Conservation (phyloP, 2,329 filamentous ascomycete genomes). For the Neonectria ditissima region DNA sequence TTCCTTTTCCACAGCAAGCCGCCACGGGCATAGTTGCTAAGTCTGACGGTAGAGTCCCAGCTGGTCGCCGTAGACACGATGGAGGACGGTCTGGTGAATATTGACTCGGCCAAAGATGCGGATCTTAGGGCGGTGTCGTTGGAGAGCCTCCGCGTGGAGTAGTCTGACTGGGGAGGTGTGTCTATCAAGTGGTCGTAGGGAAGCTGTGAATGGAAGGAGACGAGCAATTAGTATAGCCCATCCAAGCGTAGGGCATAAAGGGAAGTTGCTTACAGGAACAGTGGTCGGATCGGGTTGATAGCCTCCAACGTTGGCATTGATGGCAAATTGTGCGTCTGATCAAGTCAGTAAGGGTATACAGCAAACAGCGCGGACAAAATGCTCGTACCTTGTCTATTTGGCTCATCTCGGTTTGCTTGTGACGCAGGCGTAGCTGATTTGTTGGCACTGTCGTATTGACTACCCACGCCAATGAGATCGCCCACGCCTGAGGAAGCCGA, state of each 20-base stretch:
- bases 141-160: constrained; percentile 6
- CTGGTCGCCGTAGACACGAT: constrained; percentile 24
- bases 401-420: background rate
- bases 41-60: constrained; percentile 17
- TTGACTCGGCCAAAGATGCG: constrained; percentile 13
- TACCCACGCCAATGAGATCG: constrained; percentile 29
- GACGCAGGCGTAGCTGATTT: background rate
- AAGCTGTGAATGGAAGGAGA: background rate
- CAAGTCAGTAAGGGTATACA: background rate
- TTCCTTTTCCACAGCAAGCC: constrained; percentile 8
- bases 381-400: background rate
- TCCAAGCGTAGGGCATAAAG: no score
- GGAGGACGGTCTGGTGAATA: constrained; percentile 24
- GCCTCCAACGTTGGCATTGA: background rate
- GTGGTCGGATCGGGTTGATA: background rate
- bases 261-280: background rate
- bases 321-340: background rate
- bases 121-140: constrained; percentile 19
- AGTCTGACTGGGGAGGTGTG: constrained; percentile 11
- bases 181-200: background rate
- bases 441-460: constrained; percentile 19
- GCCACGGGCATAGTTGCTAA: background rate
- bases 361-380: background rate
- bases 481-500: background rate
- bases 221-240: background rate